These are phyloP conservation scores for Aspergillus ostianus DNA, from an alignment of 495 filamentous ascomycete genomes.

Conservation along the genomic window DNA sequence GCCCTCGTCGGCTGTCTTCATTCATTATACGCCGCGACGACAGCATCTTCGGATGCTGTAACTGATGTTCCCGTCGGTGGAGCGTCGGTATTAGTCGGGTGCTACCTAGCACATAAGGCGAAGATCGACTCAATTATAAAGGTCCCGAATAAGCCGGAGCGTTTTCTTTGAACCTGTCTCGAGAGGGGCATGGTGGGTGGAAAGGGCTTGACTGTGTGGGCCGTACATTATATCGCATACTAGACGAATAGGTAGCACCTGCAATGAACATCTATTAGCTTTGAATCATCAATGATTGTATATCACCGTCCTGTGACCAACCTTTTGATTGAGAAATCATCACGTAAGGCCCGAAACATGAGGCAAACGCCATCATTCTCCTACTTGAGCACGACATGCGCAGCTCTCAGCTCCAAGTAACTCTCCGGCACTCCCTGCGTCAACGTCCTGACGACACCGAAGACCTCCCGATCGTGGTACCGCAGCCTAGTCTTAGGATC, in stretches of 20 bases:
- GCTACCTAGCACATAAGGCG: slow-evolving; percentile 49
- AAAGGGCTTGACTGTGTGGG: slow-evolving; percentile 89
- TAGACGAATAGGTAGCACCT: slow-evolving; percentile 9
- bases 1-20: background rate
- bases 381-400: slow-evolving; percentile 90
- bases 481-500: slow-evolving; percentile 91
- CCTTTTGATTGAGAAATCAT: background rate
- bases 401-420: slow-evolving; percentile 84
- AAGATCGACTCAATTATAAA: slow-evolving; percentile 42
- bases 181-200: slow-evolving; percentile 79
- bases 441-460: slow-evolving; percentile 71
- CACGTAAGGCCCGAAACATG: slow-evolving; percentile 2
- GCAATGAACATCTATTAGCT: background rate
- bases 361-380: background rate
- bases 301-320: background rate
- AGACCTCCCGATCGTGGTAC: slow-evolving; percentile 89
- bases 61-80: slow-evolving; percentile 50
- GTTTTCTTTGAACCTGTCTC: slow-evolving; percentile 67
- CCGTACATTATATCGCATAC: slow-evolving; percentile 44
- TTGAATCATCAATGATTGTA: background rate
- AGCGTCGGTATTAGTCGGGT: slow-evolving; percentile 53
- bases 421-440: slow-evolving; percentile 78
- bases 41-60: slow-evolving; percentile 53
- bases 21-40: slow-evolving; percentile 50
- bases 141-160: slow-evolving; percentile 98